phyloP scores from a whole-genome alignment of 768 basidiomycete species.

The Amanita subjunquillea region DNA sequence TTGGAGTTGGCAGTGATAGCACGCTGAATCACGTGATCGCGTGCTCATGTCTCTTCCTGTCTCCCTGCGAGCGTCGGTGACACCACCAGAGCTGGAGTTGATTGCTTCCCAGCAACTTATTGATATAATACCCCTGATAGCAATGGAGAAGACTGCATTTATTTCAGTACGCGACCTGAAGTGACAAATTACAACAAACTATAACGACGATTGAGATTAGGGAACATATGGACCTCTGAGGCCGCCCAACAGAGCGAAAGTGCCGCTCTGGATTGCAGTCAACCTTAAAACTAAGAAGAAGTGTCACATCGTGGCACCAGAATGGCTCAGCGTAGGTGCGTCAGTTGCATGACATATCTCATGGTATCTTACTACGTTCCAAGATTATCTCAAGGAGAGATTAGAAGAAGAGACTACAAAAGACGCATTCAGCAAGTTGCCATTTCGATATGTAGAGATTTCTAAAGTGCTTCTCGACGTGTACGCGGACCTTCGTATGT shows the following conservation, averaged over 20 bases:
- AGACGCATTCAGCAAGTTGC: constrained; percentile 67
- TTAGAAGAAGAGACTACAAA: constrained; percentile 66
- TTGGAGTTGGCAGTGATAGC: constrained; percentile 16
- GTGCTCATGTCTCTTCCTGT: constrained; percentile 69
- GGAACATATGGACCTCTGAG: constrained; percentile 89
- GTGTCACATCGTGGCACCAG: constrained; percentile 84
- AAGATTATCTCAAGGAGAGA: constrained; percentile 76
- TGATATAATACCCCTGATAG: constrained; percentile 79
- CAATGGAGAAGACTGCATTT: constrained; percentile 87
- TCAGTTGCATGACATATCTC: neutral
- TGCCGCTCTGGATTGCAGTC: constrained; percentile 96
- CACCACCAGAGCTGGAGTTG: constrained; percentile 81
- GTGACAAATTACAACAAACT: constrained; percentile 8
- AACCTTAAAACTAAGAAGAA: constrained; percentile 93
- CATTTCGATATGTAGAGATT: constrained; percentile 84
- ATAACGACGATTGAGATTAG: constrained; percentile 28
- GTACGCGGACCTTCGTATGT: constrained; percentile 34
- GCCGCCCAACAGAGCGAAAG: constrained; percentile 72
- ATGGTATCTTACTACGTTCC: neutral
- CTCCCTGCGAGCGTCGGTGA: constrained; percentile 58
- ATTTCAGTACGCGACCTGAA: constrained; percentile 54
- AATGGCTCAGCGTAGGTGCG: constrained; percentile 79
- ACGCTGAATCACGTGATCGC: constrained; percentile 21
- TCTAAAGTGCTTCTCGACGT: constrained; percentile 89
- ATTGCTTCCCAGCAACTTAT: constrained; percentile 78